Conservation (phyloP, 1,284 basidiomycete genomes). For the Cutaneotrichosporon sp. region DNA sequence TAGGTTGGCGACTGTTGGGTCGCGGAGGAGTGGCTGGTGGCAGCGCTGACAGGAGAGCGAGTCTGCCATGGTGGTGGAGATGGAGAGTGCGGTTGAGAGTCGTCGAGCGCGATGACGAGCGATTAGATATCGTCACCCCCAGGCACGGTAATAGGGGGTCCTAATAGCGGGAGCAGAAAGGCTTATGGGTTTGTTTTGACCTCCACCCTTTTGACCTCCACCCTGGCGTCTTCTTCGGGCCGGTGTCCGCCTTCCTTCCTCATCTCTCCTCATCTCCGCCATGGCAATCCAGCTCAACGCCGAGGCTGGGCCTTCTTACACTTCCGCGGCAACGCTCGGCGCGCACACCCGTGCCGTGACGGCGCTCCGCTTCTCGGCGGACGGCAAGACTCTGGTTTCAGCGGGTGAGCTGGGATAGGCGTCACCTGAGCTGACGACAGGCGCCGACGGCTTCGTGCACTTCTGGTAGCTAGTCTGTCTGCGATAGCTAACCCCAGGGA, state of each 20-base stretch:
- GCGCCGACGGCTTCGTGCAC: conserved; percentile 53
- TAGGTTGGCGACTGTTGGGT: conserved; percentile 78
- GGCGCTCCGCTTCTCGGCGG: conserved; percentile 55
- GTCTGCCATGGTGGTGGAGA: conserved; percentile 19
- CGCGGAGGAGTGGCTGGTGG: conserved; percentile 74
- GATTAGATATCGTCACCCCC: conserved; percentile 9
- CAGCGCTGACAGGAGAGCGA: conserved; percentile 47
- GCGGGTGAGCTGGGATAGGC: conserved; percentile 43
- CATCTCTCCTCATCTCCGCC: neutral
- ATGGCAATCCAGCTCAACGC: conserved; percentile 16
- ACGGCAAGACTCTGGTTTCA: conserved; percentile 54
- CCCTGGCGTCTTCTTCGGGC: too few species aligned
- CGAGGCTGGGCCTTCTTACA: conserved; percentile 26
- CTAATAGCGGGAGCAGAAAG: conserved; percentile 7
- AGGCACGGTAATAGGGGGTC: neutral
- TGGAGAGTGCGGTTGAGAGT: neutral
- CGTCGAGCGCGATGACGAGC: conserved; percentile 2
- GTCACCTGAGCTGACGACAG: conserved; percentile 30
- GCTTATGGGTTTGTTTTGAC: conserved; percentile 1
- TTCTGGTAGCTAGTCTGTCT: conserved; percentile 37
- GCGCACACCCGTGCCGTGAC: conserved; percentile 56
- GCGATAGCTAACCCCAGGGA: conserved; percentile 37
- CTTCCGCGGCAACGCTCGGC: conserved; percentile 49
- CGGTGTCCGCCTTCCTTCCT: neutral
- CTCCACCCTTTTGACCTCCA: too few species aligned